phyloP scores from a whole-genome alignment of 2,329 filamentous ascomycete species.

The Teratosphaeria destructans region DNA sequence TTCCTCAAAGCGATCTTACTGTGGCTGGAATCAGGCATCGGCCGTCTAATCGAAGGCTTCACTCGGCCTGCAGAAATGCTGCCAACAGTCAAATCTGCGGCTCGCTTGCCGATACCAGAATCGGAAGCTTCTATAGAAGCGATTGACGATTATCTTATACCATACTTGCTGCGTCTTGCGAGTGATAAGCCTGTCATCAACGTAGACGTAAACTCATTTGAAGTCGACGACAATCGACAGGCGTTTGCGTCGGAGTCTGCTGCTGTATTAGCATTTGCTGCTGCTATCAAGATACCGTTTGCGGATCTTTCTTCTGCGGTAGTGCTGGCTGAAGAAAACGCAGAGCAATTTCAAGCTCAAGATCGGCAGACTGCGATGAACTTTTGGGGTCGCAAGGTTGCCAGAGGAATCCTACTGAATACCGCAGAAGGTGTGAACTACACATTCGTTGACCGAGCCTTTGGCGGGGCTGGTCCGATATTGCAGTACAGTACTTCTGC shows the following conservation, averaged over 20 bases:
- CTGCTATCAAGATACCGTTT: constrained; percentile 43
- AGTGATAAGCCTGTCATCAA: constrained; percentile 42
- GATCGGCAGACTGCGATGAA: constrained; percentile 33
- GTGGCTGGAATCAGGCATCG: constrained; percentile 51
- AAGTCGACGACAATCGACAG: constrained; percentile 42
- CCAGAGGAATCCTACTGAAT: constrained; percentile 48
- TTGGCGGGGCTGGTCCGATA: constrained; percentile 46
- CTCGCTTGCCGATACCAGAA: constrained; percentile 39
- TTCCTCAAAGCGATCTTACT: constrained; percentile 54
- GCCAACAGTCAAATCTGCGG: constrained; percentile 24
- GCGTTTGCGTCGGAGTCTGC: constrained; percentile 44
- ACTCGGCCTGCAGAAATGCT: constrained; percentile 34
- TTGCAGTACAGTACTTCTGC: neutral
- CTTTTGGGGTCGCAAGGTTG: constrained; percentile 53
- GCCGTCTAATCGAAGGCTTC: constrained; percentile 47
- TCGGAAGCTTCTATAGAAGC: constrained; percentile 40
- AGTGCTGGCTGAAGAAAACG: constrained; percentile 7
- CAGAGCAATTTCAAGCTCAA: constrained; percentile 26
- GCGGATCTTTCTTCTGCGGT: constrained; percentile 37
- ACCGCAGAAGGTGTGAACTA: constrained; percentile 47
- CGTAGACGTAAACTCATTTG: constrained; percentile 48
- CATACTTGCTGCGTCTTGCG: constrained; percentile 47
- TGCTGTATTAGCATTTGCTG: constrained; percentile 48
- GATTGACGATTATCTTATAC: constrained; percentile 48
- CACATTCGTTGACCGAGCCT: constrained; percentile 48